phyloP scores from a whole-genome alignment of 108 stramenopile genomes.

The Nannochloropsis gaditana region DNA sequence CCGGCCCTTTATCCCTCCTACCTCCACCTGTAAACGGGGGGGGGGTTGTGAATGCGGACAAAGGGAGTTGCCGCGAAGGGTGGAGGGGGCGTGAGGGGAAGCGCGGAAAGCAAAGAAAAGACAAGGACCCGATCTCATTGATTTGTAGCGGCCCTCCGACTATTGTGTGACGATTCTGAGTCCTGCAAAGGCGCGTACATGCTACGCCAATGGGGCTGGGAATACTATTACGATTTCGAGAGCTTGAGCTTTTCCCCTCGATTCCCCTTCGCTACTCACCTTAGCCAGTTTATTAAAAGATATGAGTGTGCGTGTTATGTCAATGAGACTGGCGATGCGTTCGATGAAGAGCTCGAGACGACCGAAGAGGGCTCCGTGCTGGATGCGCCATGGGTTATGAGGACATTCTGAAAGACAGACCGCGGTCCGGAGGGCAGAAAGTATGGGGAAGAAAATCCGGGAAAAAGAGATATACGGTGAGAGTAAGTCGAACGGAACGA shows the following conservation, averaged over 20 bases:
- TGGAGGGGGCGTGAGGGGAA: not conserved
- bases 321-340: constrained; percentile 77
- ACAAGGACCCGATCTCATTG: not conserved
- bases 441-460: not conserved
- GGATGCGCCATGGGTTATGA: constrained; percentile 67
- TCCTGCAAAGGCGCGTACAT: too few species aligned
- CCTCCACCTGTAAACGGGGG: constrained; percentile 32
- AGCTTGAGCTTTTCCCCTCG: not conserved
- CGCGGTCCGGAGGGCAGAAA: not conserved
- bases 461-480: not conserved
- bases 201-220: too few species aligned
- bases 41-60: not conserved
- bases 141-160: not conserved
- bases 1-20: constrained; percentile 80
- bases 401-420: constrained; percentile 55
- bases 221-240: too few species aligned
- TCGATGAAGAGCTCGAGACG: constrained; percentile 79
- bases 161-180: too few species aligned
- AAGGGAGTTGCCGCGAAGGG: not conserved
- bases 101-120: not conserved
- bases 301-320: constrained; percentile 74
- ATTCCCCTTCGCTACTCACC: constrained; percentile 35
- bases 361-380: constrained; percentile 80
- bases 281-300: constrained; percentile 76
- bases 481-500: not conserved